Conservation (phyloP, 192 early-diverging fungal genomes). For the Coemansia sp. region DNA sequence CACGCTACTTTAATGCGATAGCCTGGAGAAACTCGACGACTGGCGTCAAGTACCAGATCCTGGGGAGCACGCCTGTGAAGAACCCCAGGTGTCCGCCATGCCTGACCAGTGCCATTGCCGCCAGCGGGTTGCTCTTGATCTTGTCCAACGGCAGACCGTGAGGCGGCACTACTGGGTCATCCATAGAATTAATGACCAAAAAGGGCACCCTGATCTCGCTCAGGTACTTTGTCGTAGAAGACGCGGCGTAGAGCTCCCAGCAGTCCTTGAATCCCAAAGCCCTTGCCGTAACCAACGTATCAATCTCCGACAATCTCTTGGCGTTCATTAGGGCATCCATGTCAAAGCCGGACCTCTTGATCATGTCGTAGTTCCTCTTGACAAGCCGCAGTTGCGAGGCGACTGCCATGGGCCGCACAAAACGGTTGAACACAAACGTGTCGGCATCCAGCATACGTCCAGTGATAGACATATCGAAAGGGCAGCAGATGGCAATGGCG, state of each 20-base stretch:
- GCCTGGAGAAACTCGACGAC: conserved; percentile 52
- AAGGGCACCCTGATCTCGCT: conserved; percentile 63
- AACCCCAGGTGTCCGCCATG: conserved; percentile 86
- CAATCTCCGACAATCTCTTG: conserved; percentile 67
- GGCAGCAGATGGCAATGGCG: conserved; percentile 65
- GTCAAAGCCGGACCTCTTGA: conserved; percentile 37
- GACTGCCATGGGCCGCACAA: conserved; percentile 54
- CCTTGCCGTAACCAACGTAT: conserved; percentile 61
- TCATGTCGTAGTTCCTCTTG: conserved; percentile 21
- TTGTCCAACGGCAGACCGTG: conserved; percentile 68
- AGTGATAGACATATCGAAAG: conserved; percentile 62
- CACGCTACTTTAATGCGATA: neutral
- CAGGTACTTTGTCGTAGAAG: conserved; percentile 50
- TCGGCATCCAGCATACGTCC: conserved; percentile 29
- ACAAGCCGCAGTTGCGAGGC: conserved; percentile 38
- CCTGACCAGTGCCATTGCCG: conserved; percentile 67
- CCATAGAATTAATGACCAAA: conserved; percentile 67
- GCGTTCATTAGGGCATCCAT: conserved; percentile 47
- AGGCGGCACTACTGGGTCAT: conserved; percentile 71
- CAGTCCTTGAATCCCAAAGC: conserved; percentile 70
- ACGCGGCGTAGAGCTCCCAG: conserved; percentile 65
- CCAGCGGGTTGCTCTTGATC: conserved; percentile 63
- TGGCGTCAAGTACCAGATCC: conserved; percentile 58
- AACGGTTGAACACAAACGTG: conserved; percentile 38
- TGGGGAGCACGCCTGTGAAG: conserved; percentile 24